Percentiles rank a stretch among this genome's conserved stretches.
Conservation (phyloP, 768 basidiomycete species). For the Auricularia sp. region DNA sequence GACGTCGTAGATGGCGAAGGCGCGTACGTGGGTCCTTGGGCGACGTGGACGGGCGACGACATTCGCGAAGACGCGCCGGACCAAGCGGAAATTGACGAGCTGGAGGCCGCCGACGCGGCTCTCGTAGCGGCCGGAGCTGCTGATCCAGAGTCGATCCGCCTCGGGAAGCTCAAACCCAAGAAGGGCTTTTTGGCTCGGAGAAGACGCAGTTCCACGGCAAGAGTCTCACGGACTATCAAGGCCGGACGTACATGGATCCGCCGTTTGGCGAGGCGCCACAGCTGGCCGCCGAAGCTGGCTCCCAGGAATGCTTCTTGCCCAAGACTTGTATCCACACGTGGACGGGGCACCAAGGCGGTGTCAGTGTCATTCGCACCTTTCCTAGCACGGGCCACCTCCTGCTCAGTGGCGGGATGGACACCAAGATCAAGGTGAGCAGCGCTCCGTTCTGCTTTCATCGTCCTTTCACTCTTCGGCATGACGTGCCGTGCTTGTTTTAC, state of each 20-base stretch:
- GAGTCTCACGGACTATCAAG: slow-evolving; percentile 93
- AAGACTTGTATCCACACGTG: slow-evolving; percentile 95
- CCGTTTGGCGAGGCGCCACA: slow-evolving; percentile 83
- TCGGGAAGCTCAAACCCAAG: slow-evolving; percentile 71
- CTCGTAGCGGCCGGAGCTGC: slow-evolving; percentile 32
- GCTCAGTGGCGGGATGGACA: slow-evolving; percentile 95
- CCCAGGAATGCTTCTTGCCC: slow-evolving; percentile 88
- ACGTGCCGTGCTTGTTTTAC: background rate
- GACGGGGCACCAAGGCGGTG: slow-evolving; percentile 95
- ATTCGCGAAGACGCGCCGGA: slow-evolving; percentile 39
- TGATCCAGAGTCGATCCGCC: slow-evolving; percentile 45
- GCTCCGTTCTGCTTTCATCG: background rate
- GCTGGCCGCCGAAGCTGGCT: slow-evolving; percentile 66
- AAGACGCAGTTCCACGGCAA: slow-evolving; percentile 95
- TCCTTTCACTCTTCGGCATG: background rate
- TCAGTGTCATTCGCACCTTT: slow-evolving; percentile 88
- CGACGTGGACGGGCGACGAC: slow-evolving; percentile 71
- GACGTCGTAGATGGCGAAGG: slow-evolving; percentile 84
- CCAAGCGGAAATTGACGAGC: slow-evolving; percentile 47
- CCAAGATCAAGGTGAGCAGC: slow-evolving; percentile 79
- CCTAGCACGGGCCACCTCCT: slow-evolving; percentile 88
- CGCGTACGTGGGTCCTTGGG: slow-evolving; percentile 94
- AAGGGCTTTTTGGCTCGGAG: slow-evolving; percentile 80
- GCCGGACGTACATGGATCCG: slow-evolving; percentile 95
- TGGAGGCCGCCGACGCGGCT: slow-evolving; percentile 30